phyloP scores from a whole-genome alignment of 169 alveolate genomes.

The Eimeria sp. region DNA sequence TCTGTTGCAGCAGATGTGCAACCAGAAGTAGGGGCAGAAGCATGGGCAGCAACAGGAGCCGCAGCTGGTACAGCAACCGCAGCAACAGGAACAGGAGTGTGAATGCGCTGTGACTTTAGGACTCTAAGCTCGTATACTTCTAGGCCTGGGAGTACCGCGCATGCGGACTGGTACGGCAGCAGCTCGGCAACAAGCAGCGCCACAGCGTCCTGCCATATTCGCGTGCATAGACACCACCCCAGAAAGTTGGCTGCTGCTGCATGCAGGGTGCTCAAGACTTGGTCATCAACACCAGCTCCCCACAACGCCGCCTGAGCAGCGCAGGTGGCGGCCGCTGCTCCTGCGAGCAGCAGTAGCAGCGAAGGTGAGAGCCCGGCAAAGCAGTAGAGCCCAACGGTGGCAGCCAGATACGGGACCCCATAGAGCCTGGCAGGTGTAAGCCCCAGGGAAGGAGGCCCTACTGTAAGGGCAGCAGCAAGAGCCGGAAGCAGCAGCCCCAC shows the following conservation, averaged over 20 bases:
- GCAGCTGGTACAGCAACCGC: conserved; percentile 38
- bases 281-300: conserved; percentile 63
- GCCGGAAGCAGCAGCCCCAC: conserved; percentile 52
- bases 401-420: conserved; percentile 36
- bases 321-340: conserved; percentile 18
- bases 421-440: conserved; percentile 50
- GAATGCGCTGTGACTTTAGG: conserved; percentile 15
- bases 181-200: conserved; percentile 52
- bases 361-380: conserved; percentile 37
- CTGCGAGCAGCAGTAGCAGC: conserved; percentile 54
- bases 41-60: neutral
- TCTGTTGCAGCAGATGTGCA: conserved; percentile 23
- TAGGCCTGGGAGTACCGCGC: conserved; percentile 34
- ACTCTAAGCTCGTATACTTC: conserved; percentile 20
- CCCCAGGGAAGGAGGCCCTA: conserved; percentile 30
- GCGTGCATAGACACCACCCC: conserved; percentile 53
- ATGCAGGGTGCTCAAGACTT: conserved; percentile 33
- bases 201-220: conserved; percentile 63
- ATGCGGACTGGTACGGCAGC: conserved; percentile 59
- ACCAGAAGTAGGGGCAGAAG: neutral
- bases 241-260: conserved; percentile 72
- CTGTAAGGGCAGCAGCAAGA: conserved; percentile 31
- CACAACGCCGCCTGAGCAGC: conserved; percentile 49
- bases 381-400: conserved; percentile 51
- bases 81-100: neutral